A percentile compares a stretch with the other conserved stretches of the same genome.
These are phyloP conservation scores for Hypsizygus marmoreus DNA, from an alignment of 768 basidiomycete species.

Conservation along the genomic window DNA sequence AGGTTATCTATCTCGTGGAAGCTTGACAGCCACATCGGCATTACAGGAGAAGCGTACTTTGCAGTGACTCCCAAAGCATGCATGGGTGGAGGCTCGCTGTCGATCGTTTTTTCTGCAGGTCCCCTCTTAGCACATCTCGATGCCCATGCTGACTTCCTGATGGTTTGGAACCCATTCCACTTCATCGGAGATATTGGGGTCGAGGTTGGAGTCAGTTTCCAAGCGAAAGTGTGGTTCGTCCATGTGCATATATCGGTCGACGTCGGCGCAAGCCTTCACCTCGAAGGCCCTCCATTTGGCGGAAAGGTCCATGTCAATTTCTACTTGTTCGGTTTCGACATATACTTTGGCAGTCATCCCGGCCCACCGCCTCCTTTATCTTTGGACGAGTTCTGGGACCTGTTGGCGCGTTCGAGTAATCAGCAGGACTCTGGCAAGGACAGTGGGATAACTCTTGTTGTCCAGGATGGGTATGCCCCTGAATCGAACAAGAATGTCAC, in stretches of 20 bases:
- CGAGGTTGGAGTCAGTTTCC: neutral
- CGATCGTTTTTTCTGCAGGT: neutral
- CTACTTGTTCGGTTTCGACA: neutral
- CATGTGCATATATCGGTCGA: neutral
- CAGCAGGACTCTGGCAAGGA: neutral
- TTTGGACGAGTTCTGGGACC: neutral
- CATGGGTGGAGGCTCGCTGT: conserved; percentile 1
- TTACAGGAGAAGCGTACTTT: conserved; percentile 2
- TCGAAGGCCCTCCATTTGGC: conserved; percentile 6
- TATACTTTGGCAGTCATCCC: neutral
- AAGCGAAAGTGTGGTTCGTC: neutral
- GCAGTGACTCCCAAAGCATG: conserved; percentile 3
- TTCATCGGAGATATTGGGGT: conserved; percentile 6
- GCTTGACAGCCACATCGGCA: conserved; percentile 1
- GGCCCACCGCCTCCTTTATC: neutral
- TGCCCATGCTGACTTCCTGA: conserved; percentile 3
- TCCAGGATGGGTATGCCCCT: neutral
- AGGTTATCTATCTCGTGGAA: conserved; percentile 5
- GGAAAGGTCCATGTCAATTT: conserved; percentile 1
- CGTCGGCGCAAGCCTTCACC: neutral
- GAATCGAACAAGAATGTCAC: neutral
- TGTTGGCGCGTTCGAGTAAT: neutral
- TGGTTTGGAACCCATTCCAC: conserved; percentile 5
- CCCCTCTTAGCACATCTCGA: conserved; percentile 1
- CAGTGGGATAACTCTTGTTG: neutral